Conservation (phyloP, 2,329 filamentous ascomycete species). For the Fusarium agapanthi region DNA sequence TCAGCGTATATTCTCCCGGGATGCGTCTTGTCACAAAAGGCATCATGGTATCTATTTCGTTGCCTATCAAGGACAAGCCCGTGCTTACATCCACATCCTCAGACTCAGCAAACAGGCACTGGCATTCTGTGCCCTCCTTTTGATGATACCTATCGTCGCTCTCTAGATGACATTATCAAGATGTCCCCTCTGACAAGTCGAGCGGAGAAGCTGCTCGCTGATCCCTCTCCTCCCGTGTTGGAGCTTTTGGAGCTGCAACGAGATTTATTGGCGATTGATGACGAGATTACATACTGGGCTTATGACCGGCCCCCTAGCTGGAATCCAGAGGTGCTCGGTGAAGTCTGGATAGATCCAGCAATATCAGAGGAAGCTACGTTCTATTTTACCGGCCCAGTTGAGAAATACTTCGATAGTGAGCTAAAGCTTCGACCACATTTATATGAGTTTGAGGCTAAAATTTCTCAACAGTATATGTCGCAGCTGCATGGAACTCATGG, state of each 20-base stretch:
- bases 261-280: neutral
- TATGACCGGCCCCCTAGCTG: neutral
- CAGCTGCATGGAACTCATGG: slow-evolving; percentile 13
- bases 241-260: neutral
- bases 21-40: slow-evolving; percentile 5
- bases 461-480: neutral
- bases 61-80: fast-evolving
- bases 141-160: neutral
- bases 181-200: neutral
- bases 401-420: slow-evolving; percentile 11
- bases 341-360: neutral
- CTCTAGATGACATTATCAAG: slow-evolving; percentile 6
- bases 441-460: neutral
- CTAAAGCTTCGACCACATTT: fast-evolving
- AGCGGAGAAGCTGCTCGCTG: neutral
- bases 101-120: neutral
- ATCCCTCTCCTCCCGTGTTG: neutral
- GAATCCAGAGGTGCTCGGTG: neutral
- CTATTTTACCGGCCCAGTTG: neutral
- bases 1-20: neutral
- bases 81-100: neutral
- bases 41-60: neutral
- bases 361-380: neutral
- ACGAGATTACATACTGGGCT: slow-evolving; percentile 1
- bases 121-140: slow-evolving; percentile 6